These are phyloP conservation scores for Vitis hybrid DNA, from an alignment of 177 flowering plant genomes.

Conservation along the genomic window DNA sequence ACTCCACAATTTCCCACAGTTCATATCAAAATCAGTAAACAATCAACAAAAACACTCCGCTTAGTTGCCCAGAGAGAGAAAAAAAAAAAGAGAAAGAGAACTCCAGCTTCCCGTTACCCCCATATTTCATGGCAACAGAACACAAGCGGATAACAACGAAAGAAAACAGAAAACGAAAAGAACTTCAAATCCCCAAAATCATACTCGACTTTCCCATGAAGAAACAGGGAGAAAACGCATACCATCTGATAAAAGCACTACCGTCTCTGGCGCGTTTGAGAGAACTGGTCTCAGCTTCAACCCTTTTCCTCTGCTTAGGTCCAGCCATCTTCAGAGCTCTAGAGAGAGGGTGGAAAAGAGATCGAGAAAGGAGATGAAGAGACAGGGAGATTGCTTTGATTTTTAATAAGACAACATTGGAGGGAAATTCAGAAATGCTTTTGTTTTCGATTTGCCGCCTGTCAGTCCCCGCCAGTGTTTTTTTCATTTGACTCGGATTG, in stretches of 20 bases:
- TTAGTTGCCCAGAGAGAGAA: not conserved
- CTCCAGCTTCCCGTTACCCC: no score
- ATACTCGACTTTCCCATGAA: not conserved
- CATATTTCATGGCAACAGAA: no score
- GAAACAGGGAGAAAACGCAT: not conserved
- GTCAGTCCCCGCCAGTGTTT: no score
- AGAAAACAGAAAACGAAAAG: not conserved
- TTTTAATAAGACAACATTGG: not conserved
- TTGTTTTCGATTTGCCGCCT: not conserved
- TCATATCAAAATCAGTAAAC: not conserved
- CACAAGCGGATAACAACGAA: not conserved
- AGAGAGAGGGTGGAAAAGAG: not conserved
- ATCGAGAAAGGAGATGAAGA: not conserved
- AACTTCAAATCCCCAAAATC: not conserved
- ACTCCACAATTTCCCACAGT: not conserved
- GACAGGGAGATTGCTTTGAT: not conserved
- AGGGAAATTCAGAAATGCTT: not conserved
- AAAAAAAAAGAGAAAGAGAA: not conserved
- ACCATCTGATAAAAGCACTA: conserved; percentile 64
- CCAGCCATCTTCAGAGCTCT: conserved; percentile 8
- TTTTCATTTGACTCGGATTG: not conserved
- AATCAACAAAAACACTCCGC: not conserved
- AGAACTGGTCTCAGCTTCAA: conserved; percentile 34
- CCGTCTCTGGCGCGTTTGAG: conserved; percentile 61
- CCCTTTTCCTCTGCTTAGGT: conserved; percentile 54